Evolutionary conservation across 2,329 filamentous ascomycete species (phyloP).

Genomic region (Harringtonia aguacate): DNA sequence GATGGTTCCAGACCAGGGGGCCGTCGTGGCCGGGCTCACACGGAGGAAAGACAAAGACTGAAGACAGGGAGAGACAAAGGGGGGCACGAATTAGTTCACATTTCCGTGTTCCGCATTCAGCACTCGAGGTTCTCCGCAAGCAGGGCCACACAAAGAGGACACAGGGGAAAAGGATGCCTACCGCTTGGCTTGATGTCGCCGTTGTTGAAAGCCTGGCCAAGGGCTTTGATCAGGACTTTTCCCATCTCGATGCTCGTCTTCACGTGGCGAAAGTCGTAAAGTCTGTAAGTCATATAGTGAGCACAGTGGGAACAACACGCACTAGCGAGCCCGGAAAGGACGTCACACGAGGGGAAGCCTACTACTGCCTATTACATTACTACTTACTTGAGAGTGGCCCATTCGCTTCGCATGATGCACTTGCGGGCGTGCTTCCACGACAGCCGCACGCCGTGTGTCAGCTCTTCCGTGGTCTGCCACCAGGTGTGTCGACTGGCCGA

Average conservation of each 20-base stretch:
- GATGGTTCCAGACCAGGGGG: slow-evolving; percentile 18
- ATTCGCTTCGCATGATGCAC: slow-evolving; percentile 18
- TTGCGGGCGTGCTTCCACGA: slow-evolving; percentile 17
- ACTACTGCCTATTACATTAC: no score
- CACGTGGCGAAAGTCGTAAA: slow-evolving; percentile 15
- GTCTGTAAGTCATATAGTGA: slow-evolving; percentile 1
- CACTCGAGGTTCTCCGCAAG: no score
- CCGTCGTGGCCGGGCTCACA: slow-evolving; percentile 11
- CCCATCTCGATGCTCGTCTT: slow-evolving; percentile 15
- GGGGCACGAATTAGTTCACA: no score
- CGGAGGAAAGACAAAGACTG: slow-evolving; percentile 17
- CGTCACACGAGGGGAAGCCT: no score
- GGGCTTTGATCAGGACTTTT: slow-evolving; percentile 6
- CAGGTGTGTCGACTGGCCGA: not conserved
- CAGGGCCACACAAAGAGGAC: no score
- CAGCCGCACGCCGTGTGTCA: slow-evolving; percentile 1
- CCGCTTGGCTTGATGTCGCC: slow-evolving; percentile 15
- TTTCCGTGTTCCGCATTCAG: no score
- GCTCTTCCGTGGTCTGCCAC: not conserved
- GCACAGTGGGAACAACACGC: no score
- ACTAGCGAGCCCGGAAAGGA: no score
- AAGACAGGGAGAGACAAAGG: not conserved
- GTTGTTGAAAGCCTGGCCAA: slow-evolving; percentile 14
- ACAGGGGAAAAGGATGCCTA: no score
- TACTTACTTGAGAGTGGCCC: slow-evolving; percentile 11